Conservation (phyloP, 163 green algal species). For the Scenedesmus sp. region DNA sequence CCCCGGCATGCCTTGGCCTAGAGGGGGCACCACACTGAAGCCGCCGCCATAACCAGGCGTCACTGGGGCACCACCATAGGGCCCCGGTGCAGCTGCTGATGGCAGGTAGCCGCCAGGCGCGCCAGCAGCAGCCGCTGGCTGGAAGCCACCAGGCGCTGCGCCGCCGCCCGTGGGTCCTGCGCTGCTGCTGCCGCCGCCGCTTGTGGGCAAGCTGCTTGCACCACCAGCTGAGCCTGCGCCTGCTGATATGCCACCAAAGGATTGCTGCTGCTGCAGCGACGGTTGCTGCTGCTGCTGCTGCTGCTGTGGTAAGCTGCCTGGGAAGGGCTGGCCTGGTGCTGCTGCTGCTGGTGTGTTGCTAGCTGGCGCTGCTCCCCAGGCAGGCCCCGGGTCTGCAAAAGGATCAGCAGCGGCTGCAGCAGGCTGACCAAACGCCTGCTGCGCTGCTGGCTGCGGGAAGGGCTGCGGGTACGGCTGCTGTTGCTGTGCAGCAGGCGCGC, state of each 20-base stretch:
- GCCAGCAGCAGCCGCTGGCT: neutral
- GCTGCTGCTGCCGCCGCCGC: neutral
- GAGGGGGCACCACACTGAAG: neutral
- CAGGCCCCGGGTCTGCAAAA: conserved; percentile 24
- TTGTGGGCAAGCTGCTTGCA: neutral
- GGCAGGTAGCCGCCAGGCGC: too few relatives aligned
- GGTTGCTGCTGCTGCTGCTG: neutral
- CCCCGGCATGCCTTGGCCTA: neutral
- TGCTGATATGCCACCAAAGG: neutral
- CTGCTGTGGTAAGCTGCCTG: neutral
- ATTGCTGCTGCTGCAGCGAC: neutral
- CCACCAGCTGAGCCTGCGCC: neutral
- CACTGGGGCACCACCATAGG: neutral
- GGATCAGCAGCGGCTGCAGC: conserved; percentile 22
- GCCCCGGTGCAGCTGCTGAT: neutral
- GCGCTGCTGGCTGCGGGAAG: neutral
- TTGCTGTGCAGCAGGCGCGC: neutral
- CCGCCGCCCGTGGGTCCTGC: neutral
- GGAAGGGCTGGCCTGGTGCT: neutral
- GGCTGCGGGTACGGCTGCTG: neutral
- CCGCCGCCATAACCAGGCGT: neutral
- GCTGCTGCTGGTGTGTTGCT: neutral
- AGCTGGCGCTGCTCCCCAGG: neutral
- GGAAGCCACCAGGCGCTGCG: neutral
- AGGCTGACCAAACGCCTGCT: neutral